These are phyloP conservation scores for Millerago galiae DNA, from an alignment of 805 yeast genomes.

Conservation along the genomic window DNA sequence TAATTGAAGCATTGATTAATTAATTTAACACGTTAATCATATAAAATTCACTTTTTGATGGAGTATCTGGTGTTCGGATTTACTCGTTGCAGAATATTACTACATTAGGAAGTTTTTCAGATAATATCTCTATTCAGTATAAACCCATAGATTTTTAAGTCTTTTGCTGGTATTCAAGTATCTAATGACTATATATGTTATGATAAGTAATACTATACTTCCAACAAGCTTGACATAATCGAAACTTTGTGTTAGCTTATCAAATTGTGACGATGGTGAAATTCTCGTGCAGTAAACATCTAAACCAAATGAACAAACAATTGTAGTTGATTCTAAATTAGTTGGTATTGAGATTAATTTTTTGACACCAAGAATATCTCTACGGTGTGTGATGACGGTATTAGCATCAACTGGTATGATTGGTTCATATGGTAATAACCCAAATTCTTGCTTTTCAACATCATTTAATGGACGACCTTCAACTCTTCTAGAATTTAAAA, in stretches of 20 bases:
- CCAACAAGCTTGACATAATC: slow-evolving; percentile 55
- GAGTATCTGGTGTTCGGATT: not conserved
- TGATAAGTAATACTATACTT: slow-evolving; percentile 50
- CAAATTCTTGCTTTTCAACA: slow-evolving; percentile 52
- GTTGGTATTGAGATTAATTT: slow-evolving; percentile 48
- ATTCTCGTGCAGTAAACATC: slow-evolving; percentile 74
- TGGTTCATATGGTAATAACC: slow-evolving; percentile 60
- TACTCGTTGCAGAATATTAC: not conserved
- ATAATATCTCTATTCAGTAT: not conserved
- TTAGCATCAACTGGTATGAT: slow-evolving; percentile 43
- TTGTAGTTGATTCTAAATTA: slow-evolving; percentile 72
- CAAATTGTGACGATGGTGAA: slow-evolving; percentile 81
- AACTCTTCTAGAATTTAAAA: slow-evolving; percentile 66
- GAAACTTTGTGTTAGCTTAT: slow-evolving; percentile 60
- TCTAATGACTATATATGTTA: slow-evolving; percentile 40
- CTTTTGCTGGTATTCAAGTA: slow-evolving; percentile 54
- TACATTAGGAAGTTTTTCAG: not conserved
- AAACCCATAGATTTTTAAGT: slow-evolving; percentile 31
- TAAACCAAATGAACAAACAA: slow-evolving; percentile 58
- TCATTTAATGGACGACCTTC: slow-evolving; percentile 42
- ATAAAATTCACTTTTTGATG: too few species aligned
- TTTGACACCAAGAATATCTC: slow-evolving; percentile 32
- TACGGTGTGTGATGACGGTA: slow-evolving; percentile 42
- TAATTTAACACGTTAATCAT: too few species aligned
- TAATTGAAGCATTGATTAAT: slow-evolving; percentile 4